These are phyloP conservation scores for Paraglomus brasilianum DNA, from an alignment of 192 early-diverging fungal species.

Conservation along the genomic window DNA sequence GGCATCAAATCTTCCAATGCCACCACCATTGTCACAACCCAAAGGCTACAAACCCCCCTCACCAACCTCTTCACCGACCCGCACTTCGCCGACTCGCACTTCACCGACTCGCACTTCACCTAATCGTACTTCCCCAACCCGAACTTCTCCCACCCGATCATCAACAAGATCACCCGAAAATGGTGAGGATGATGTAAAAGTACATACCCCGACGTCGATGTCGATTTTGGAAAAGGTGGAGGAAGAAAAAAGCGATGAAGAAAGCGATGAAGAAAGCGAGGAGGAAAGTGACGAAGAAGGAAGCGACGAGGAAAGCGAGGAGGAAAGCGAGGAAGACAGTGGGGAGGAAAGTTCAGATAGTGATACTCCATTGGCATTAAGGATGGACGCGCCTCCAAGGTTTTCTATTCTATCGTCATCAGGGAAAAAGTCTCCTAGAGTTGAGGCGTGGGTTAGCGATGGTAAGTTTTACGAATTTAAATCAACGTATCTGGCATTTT, in stretches of 20 bases:
- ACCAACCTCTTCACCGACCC: no score
- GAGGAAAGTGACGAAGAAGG: neutral
- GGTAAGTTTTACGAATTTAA: neutral
- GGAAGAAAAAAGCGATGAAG: neutral
- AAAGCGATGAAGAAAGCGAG: neutral
- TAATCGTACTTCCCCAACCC: no score
- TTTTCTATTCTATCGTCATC: neutral
- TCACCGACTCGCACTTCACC: no score
- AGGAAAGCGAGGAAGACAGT: neutral
- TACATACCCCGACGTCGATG: neutral
- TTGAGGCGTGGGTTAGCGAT: constrained; percentile 4
- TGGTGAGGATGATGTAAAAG: neutral
- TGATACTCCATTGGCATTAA: constrained; percentile 1
- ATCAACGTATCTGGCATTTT: neutral
- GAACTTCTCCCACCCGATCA: neutral
- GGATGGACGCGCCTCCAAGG: neutral
- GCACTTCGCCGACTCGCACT: no score
- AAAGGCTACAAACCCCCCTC: no score
- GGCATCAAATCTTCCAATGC: no score
- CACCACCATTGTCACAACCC: no score
- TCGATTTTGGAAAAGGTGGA: neutral
- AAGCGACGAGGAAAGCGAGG: constrained; percentile 2
- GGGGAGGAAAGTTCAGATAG: constrained; percentile 1
- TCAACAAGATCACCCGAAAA: neutral
- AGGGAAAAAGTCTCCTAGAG: neutral